These are phyloP conservation scores for peach (Prunus persica) DNA, from an alignment of 306 rosid species.

Conservation along the genomic window DNA sequence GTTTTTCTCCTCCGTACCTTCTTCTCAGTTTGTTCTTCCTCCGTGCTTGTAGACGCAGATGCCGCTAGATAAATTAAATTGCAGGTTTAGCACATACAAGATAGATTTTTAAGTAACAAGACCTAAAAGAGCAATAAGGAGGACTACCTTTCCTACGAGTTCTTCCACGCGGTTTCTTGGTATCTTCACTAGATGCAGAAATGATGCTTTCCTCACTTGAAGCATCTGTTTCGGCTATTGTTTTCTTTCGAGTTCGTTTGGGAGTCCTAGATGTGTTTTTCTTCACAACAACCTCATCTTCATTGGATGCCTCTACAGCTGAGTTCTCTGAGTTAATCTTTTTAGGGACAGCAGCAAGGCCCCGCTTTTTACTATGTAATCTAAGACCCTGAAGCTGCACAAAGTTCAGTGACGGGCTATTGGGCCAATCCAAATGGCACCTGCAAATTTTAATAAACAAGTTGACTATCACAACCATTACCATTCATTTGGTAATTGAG, in stretches of 20 bases:
- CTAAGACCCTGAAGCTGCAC: constrained; percentile 48
- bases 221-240: constrained; percentile 36
- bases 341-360: constrained; percentile 56
- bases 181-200: constrained; percentile 36
- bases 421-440: constrained; percentile 44
- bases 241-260: constrained; percentile 52
- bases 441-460: constrained; percentile 42
- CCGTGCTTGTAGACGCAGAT: constrained; percentile 42
- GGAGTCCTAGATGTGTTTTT: constrained; percentile 53
- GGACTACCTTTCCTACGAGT: constrained; percentile 56
- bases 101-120: neutral
- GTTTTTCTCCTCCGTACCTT: constrained; percentile 55
- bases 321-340: constrained; percentile 50
- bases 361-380: constrained; percentile 44
- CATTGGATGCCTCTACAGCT: constrained; percentile 37
- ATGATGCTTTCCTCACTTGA: constrained; percentile 38
- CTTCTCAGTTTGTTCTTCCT: constrained; percentile 54
- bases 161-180: constrained; percentile 49
- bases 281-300: constrained; percentile 50
- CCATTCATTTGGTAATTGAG: neutral
- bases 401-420: constrained; percentile 31
- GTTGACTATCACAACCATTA: constrained; percentile 26
- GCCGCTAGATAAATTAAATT: constrained; percentile 41
- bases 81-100: constrained; percentile 23
- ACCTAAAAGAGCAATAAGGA: constrained; percentile 4